Conservation (phyloP, 2,329 filamentous ascomycete species). For the Ciborinia camelliae region DNA sequence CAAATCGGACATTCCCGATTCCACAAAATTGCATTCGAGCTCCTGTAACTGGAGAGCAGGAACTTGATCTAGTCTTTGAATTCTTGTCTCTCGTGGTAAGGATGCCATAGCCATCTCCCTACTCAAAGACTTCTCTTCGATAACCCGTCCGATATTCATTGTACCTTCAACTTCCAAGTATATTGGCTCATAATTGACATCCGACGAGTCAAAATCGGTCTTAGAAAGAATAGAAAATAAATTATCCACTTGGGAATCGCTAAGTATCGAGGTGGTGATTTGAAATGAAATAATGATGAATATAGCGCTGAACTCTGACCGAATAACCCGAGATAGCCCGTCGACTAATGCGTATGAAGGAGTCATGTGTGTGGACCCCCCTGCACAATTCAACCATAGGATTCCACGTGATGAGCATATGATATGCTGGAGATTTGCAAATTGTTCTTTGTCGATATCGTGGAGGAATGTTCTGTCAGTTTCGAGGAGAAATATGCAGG, state of each 20-base stretch:
- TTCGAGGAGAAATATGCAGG: conserved; percentile 10
- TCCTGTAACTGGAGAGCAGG: neutral
- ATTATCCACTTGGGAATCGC: neutral
- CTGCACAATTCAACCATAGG: neutral
- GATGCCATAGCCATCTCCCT: neutral
- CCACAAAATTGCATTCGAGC: too few species aligned
- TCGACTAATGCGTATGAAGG: conserved; percentile 1
- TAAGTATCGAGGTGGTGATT: neutral
- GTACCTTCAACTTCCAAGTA: conserved; percentile 8
- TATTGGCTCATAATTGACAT: conserved; percentile 25
- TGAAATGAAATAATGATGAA: neutral
- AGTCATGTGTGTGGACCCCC: neutral
- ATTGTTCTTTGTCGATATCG: neutral
- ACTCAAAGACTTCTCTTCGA: neutral
- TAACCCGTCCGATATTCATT: neutral
- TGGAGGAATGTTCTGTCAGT: neutral
- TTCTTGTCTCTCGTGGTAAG: neutral
- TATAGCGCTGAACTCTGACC: conserved; percentile 5
- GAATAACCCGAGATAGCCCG: conserved; percentile 7
- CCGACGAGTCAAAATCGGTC: conserved; percentile 7
- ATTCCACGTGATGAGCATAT: neutral
- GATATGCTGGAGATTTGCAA: neutral
- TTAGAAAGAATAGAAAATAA: neutral
- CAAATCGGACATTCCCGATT: neutral
- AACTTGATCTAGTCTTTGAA: neutral